Conservation (phyloP, 2,329 filamentous ascomycete genomes). For the Aphanoascus verrucosus region DNA sequence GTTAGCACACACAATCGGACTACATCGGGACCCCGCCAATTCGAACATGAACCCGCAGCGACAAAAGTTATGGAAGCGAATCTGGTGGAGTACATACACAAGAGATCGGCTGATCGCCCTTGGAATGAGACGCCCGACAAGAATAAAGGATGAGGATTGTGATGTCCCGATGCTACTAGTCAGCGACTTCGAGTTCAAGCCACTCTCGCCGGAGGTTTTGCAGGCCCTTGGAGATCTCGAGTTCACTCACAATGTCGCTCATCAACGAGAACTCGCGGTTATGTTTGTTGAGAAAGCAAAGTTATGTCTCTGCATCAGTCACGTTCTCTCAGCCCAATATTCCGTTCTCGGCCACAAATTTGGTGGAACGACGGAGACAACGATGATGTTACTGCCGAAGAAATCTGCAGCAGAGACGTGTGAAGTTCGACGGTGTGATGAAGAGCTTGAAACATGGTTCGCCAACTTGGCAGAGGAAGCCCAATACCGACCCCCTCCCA, state of each 20-base stretch:
- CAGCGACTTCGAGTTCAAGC: conserved; percentile 69
- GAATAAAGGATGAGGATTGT: conserved; percentile 87
- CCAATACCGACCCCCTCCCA: conserved; percentile 55
- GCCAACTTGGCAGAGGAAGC: conserved; percentile 60
- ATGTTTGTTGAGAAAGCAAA: conserved; percentile 91
- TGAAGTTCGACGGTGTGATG: conserved; percentile 67
- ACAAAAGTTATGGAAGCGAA: conserved; percentile 81
- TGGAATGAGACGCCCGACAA: conserved; percentile 83
- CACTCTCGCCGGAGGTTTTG: conserved; percentile 56
- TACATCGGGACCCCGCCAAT: conserved; percentile 74
- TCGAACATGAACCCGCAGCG: conserved; percentile 63
- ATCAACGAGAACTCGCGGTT: conserved; percentile 67
- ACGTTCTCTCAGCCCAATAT: conserved; percentile 83
- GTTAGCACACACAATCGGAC: conserved; percentile 80
- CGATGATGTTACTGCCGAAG: conserved; percentile 85
- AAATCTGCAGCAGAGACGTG: conserved; percentile 73
- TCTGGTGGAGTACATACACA: conserved; percentile 98
- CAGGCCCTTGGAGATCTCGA: conserved; percentile 61
- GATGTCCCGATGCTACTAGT: conserved; percentile 83
- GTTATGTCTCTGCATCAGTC: conserved; percentile 77
- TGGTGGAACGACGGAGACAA: conserved; percentile 58
- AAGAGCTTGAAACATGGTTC: conserved; percentile 68
- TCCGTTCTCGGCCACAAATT: conserved; percentile 78
- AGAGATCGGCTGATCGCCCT: conserved; percentile 83
- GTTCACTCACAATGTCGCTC: conserved; percentile 56